Percentiles rank a stretch among this genome's conserved stretches.
Conservation (phyloP, 2,329 filamentous ascomycete genomes). For the Zymoseptoria tritici region DNA sequence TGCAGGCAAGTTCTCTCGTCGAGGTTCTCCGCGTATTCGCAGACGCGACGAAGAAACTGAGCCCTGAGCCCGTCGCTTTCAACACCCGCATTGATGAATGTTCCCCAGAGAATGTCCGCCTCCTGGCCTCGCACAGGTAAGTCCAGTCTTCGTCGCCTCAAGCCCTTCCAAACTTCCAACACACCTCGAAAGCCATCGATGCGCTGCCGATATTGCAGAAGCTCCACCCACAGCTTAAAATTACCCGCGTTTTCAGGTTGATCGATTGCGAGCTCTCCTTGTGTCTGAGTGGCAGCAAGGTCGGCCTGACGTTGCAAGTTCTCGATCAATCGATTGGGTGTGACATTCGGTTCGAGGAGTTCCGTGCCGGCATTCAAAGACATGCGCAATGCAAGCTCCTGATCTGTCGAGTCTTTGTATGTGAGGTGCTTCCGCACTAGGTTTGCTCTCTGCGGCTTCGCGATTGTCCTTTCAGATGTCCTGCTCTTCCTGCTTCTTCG, state of each 20-base stretch:
- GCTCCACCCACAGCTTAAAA: constrained; percentile 33
- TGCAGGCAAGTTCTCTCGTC: constrained; percentile 30
- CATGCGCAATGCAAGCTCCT: constrained; percentile 10
- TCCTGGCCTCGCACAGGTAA: constrained; percentile 35
- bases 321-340: constrained; percentile 4
- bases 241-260: constrained; percentile 23
- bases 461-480: not conserved
- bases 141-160: constrained; percentile 30
- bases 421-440: not conserved
- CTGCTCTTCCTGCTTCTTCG: not conserved
- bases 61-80: constrained; percentile 1
- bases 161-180: constrained; percentile 37
- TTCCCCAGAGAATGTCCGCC: constrained; percentile 40
- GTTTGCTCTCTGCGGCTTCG: not conserved
- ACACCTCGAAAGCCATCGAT: constrained; percentile 37
- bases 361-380: constrained; percentile 8
- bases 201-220: constrained; percentile 36
- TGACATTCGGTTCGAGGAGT: not conserved
- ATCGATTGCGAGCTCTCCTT: constrained; percentile 28
- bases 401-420: not conserved
- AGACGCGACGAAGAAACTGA: constrained; percentile 31
- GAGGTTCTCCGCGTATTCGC: constrained; percentile 36
- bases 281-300: constrained; percentile 11
- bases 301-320: constrained; percentile 28
- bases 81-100: constrained; percentile 36